Evolutionary conservation across 345 rosid genomes (phyloP), one percentile per base, ranked within the genome.

Genomic region (Brassica juncea): DNA sequence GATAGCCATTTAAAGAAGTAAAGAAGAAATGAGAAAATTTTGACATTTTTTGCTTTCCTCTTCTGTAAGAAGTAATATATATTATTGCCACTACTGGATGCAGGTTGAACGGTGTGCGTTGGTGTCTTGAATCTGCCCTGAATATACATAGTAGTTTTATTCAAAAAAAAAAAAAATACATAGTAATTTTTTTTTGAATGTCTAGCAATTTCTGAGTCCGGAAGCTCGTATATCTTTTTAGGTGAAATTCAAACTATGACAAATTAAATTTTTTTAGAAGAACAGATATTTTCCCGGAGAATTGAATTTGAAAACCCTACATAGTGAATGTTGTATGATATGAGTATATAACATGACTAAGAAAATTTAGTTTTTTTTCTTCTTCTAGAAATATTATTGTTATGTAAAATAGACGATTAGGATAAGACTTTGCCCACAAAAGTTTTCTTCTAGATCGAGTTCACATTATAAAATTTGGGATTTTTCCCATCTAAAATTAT

Each of bases 391-490:
- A 39, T 72, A 39, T 19, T 55, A 35, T 52, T 63, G 9, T 28
- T 55, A 2, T 58, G 1, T 30, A 39, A 72, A 52, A 30, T 27
- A 57, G 68, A 67, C 12, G 6, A 30, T 65, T 2, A 42, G 27
- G 58, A 49, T 49, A 63, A 72, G 66, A 78, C 77, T 44, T 72
- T 21, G 0, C 42, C 21, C 15, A 57, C 25, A 14, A 58, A 14
- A 66, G 25, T 62, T 71, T 58, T 44, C 55, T 79, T 79, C 68
- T 3, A 72, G 55, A 55, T 55, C 27, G 27, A 58, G 8, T 42
- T 66, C 64, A 79, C 32, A 79, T 47, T 71, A 12, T 8, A n/a
- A 49, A 7, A 10, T 23, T 15, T 8, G 31, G 54, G 54, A 31
- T 42, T 12, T 66, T 72, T 59, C 8, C 28, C 4, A 72, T 30